Evolutionary conservation across 176 grass and related monocot species (phyloP), one percentile per base, ranked within the genome.

Genomic region (Cenchrus purpureus): DNA sequence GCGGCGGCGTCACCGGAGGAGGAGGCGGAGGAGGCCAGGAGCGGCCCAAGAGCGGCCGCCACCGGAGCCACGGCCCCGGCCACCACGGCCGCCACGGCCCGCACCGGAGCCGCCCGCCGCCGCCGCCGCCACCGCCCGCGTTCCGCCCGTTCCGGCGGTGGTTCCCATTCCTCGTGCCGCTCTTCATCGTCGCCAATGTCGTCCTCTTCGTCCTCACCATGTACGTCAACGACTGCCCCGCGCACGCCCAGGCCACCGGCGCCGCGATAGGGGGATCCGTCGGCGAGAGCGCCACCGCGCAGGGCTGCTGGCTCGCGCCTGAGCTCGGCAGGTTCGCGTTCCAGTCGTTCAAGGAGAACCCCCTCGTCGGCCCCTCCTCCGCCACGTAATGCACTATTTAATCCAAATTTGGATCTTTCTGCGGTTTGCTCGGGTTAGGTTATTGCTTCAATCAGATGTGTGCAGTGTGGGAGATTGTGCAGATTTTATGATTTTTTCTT

Each of bases 181-280:
- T 89, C 63, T 91, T 96, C 78, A 56, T 94, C 6, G 66, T 87
- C 55, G 84, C 86, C 49, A 92, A 96, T 71, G 16, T 92, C 44
- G 90, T 43, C 16, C 65, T 96, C 63, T 99, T 99, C 91, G 69
- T 90, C 12, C 80, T 92, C 78, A 89, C 91, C 34, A 96, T 99
- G 97, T 99, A 94, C 91, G 34, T 89, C 43, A 99, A 99, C 78
- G 88, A 99, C 73, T 99, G 97, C 82, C 97, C 97, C 66, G 68
- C 68, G 32, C 89, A 86, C 60, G 61, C 44, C 68, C 59, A 58
- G 42, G 63, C 16, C 79, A 34, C 87, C 67, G 74, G 81, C 58
- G 54, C 44, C 15, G 92, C 77, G 61, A 91, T 90, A 20, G 84
- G 86, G 56, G 90, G 85, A 51, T 76, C 89, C 55, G 52, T 54